Evolutionary conservation across 345 rosid genomes (phyloP), one percentile per base, ranked within the genome.

Genomic region (Syzygium grande): DNA sequence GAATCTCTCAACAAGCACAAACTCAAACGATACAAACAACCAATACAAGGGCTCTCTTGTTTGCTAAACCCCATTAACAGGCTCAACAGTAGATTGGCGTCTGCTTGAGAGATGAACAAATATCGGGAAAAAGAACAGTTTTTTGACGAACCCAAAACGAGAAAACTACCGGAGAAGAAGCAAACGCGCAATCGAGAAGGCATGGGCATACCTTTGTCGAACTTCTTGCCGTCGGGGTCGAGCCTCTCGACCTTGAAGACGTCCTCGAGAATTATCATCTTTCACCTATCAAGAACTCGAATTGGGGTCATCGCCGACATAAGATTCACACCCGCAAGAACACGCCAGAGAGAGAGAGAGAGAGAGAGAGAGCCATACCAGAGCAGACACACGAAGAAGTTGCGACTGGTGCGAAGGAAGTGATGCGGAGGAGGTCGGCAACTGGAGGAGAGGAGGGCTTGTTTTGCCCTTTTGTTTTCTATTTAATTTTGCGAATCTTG

Each of bases 221-320:
- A 96, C 92, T 95, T 95, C 87, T 96, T 97, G 29, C 97, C 98
- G 91, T 96, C 97, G 83, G 97, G 96, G 88, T 96, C 93, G 11
- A 94, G 89, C 73, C 89, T 89, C 27, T 89, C 92, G 51, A 96
- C 95, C 38, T 90, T 92, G 90, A 96, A 97, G 43, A 96, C 96
- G 73, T 97, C 99, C 84, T 97, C 96, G 12, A 93, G 92, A 23
- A 89, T 90, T 3, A 92, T 85, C 89, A 88, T 86, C 58, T 23
- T 30, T 55, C 79, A 19, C 61, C 80, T 61, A 58, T 11, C 86
- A 5, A 58, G 86, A 54, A 58, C 56, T 0, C 49, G 0, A 34
- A 85, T 29, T 38, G 17, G 19, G 1, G 86, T 29, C 19, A 56
- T 21, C 5, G 27, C 34, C 23, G 10, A 9, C n/a, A 6, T 19